These are phyloP conservation scores for Phytophthora europaea DNA, from an alignment of 352 stramenopile species.

Conservation along the genomic window DNA sequence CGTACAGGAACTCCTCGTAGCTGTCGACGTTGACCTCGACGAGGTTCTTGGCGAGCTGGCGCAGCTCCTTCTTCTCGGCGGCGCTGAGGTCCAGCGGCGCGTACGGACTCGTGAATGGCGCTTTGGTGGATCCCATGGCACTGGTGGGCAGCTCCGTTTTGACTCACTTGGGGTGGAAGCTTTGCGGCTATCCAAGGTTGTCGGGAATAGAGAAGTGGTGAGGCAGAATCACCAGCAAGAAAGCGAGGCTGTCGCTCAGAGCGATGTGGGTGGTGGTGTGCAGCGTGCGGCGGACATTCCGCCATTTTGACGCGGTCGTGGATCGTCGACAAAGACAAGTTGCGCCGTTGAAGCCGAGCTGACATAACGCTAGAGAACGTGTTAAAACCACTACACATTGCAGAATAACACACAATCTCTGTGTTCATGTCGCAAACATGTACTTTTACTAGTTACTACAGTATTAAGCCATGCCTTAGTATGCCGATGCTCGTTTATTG, in stretches of 20 bases:
- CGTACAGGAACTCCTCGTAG: conserved; percentile 24
- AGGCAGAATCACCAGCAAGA: neutral
- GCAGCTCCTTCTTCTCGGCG: conserved; percentile 22
- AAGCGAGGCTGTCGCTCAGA: neutral
- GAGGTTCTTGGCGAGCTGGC: conserved; percentile 20
- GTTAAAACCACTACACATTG: too few species aligned
- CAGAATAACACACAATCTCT: too few species aligned
- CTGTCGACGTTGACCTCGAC: conserved; percentile 28
- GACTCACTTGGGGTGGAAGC: conserved; percentile 1
- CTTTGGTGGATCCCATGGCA: conserved; percentile 15
- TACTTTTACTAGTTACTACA: too few species aligned
- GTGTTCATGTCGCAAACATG: too few species aligned
- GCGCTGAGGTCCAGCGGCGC: conserved; percentile 17
- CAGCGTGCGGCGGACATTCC: conserved; percentile 7
- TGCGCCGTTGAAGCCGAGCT: neutral
- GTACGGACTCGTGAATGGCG: conserved; percentile 21
- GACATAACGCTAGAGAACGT: too few species aligned
- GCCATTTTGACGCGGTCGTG: neutral
- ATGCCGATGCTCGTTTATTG: too few species aligned
- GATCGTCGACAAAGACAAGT: conserved; percentile 13
- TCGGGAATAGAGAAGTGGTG: conserved; percentile 10
- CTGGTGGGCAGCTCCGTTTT: conserved; percentile 1
- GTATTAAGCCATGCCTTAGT: too few species aligned
- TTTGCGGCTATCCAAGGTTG: conserved; percentile 12
- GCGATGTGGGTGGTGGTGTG: conserved; percentile 5